Percentiles rank a stretch among this genome's conserved stretches.
Evolutionary conservation across 2,329 filamentous ascomycete genomes (phyloP).

Genomic region (Fusarium lateritium): DNA sequence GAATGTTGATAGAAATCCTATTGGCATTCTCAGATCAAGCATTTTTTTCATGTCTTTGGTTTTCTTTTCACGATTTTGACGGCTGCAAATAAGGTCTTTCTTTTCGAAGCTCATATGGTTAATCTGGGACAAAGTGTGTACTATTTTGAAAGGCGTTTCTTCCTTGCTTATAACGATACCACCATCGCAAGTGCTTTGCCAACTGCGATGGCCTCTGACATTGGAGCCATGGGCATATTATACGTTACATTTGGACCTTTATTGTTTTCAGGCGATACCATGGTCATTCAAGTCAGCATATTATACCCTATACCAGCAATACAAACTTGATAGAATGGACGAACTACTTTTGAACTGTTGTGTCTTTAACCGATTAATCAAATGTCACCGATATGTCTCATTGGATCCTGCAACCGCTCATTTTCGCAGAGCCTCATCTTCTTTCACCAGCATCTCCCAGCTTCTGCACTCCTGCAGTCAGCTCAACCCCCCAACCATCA

Average conservation of each 20-base stretch:
- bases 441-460: background rate
- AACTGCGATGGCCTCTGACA: conserved; percentile 2
- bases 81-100: background rate
- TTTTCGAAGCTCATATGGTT: background rate
- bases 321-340: background rate
- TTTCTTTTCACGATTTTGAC: background rate
- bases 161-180: conserved; percentile 23
- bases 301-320: conserved; percentile 5
- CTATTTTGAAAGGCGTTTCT: conserved; percentile 5
- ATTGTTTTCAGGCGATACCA: background rate
- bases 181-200: conserved; percentile 5
- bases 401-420: background rate
- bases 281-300: background rate
- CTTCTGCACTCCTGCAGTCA: conserved; percentile 4
- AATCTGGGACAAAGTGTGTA: conserved; percentile 1
- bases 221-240: background rate
- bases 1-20: conserved; percentile 29
- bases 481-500: background rate
- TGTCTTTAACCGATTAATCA: background rate
- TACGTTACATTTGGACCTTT: background rate
- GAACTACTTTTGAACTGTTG: background rate
- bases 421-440: conserved; percentile 28
- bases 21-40: background rate
- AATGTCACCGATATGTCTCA: background rate
- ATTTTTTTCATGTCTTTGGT: background rate